phyloP scores from a whole-genome alignment of 2,329 filamentous ascomycete genomes.

The Alternaria sp. region DNA sequence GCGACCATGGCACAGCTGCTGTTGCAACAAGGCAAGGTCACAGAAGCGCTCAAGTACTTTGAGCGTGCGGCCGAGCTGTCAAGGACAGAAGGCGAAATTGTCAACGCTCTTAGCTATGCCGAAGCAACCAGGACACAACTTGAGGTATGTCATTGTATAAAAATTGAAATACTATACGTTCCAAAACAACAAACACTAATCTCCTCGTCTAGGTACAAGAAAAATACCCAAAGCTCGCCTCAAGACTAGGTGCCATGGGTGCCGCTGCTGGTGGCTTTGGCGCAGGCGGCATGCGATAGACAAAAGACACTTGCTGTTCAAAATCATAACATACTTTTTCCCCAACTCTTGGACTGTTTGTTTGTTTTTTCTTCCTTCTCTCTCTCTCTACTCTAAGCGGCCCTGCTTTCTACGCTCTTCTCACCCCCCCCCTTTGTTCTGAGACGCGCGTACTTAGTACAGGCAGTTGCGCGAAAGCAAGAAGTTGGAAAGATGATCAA shows the following conservation, averaged over 20 bases:
- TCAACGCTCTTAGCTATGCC: constrained; percentile 95
- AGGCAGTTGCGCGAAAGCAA: constrained; percentile 2
- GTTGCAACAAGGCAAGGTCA: constrained; percentile 96
- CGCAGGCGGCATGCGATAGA: constrained; percentile 47
- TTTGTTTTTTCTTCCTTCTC: too few relatives aligned
- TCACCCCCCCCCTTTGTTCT: constrained; percentile 7
- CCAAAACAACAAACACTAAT: not conserved
- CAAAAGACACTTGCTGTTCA: not conserved
- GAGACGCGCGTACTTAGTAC: constrained; percentile 19
- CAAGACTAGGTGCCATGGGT: constrained; percentile 58
- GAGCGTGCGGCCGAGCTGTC: constrained; percentile 94
- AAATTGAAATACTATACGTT: too few relatives aligned
- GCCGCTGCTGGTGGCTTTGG: constrained; percentile 40
- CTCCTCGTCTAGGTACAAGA: constrained; percentile 56
- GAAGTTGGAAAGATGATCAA: not conserved
- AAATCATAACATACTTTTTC: constrained; percentile 3
- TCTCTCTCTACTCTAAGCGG: not conserved
- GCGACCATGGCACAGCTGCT: constrained; percentile 98
- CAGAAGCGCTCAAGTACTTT: constrained; percentile 94
- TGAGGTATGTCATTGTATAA: constrained; percentile 58
- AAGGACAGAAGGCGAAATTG: constrained; percentile 91
- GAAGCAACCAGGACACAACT: constrained; percentile 97
- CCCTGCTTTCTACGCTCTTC: constrained; percentile 4
- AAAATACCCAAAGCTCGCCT: constrained; percentile 62
- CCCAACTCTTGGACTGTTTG: not conserved